Evolutionary conservation across 2,329 filamentous ascomycete species (phyloP).

Genomic region (Epichloe glyceriae): DNA sequence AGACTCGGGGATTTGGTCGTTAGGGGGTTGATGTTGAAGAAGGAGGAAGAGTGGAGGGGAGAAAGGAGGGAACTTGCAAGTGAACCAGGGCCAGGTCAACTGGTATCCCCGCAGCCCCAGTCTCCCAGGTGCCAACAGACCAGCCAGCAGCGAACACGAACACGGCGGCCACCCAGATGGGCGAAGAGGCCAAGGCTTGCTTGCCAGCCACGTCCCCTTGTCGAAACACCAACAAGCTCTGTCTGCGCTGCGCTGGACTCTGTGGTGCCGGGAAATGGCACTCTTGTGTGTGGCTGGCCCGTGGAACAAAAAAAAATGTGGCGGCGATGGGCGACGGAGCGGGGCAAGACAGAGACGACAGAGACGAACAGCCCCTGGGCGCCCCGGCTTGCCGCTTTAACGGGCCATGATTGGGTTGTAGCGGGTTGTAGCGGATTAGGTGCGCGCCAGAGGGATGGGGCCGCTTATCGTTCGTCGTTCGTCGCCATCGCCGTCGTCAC

Average conservation of each 20-base stretch:
- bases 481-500: slow-evolving; percentile 6
- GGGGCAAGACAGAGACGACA: slow-evolving; percentile 11
- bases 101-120: background rate
- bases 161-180: background rate
- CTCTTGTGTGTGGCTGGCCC: background rate
- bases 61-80: slow-evolving; percentile 15
- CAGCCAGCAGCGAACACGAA: background rate
- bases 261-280: background rate
- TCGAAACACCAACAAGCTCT: background rate
- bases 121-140: background rate
- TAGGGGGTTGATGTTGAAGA: slow-evolving; percentile 17
- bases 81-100: background rate
- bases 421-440: slow-evolving; percentile 17
- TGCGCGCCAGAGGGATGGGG: slow-evolving; percentile 2
- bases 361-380: slow-evolving; percentile 15
- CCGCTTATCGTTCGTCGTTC: background rate
- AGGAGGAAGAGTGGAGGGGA: slow-evolving; percentile 21
- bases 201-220: no score
- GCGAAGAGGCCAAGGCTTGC: background rate
- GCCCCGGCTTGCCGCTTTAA: slow-evolving; percentile 18
- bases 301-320: background rate
- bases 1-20: slow-evolving; percentile 9
- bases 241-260: background rate
- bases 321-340: background rate
- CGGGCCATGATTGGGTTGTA: slow-evolving; percentile 20